Conservation (phyloP, 2,329 filamentous ascomycete genomes). For the Thielaviopsis ethacetica region DNA sequence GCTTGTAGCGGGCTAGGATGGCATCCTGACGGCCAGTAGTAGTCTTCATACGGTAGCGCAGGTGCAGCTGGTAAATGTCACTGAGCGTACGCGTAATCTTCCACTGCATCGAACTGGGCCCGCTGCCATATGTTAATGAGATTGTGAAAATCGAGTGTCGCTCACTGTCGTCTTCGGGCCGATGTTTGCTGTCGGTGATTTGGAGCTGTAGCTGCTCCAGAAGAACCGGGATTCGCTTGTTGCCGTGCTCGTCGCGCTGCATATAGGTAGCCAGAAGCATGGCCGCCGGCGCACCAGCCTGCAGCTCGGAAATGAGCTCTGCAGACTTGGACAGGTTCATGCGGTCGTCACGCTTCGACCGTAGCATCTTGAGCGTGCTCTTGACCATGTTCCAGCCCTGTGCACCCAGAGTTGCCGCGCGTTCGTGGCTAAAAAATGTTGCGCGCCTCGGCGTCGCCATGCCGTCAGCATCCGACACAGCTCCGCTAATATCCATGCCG, state of each 20-base stretch:
- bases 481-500: constrained; percentile 22
- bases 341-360: constrained; percentile 69
- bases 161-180: constrained; percentile 44
- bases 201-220: constrained; percentile 85
- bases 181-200: constrained; percentile 62
- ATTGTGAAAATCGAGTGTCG: constrained; percentile 80
- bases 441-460: constrained; percentile 35
- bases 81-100: constrained; percentile 70
- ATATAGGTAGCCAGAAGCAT: constrained; percentile 96
- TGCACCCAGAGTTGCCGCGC: constrained; percentile 56
- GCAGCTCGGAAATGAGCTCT: constrained; percentile 85
- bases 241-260: constrained; percentile 88
- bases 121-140: constrained; percentile 89
- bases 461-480: constrained; percentile 42
- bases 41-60: constrained; percentile 79
- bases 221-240: constrained; percentile 85
- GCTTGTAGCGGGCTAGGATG: constrained; percentile 42
- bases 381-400: constrained; percentile 91
- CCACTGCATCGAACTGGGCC: constrained; percentile 93
- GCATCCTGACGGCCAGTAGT: constrained; percentile 33
- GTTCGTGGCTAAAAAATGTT: constrained; percentile 45
- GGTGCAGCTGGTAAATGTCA: constrained; percentile 84
- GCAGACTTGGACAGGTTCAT: constrained; percentile 92
- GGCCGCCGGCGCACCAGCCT: constrained; percentile 82
- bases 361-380: constrained; percentile 64